These are phyloP conservation scores for Thermomyces lanuginosus DNA, from an alignment of 2,329 filamentous ascomycete species.

Conservation along the genomic window DNA sequence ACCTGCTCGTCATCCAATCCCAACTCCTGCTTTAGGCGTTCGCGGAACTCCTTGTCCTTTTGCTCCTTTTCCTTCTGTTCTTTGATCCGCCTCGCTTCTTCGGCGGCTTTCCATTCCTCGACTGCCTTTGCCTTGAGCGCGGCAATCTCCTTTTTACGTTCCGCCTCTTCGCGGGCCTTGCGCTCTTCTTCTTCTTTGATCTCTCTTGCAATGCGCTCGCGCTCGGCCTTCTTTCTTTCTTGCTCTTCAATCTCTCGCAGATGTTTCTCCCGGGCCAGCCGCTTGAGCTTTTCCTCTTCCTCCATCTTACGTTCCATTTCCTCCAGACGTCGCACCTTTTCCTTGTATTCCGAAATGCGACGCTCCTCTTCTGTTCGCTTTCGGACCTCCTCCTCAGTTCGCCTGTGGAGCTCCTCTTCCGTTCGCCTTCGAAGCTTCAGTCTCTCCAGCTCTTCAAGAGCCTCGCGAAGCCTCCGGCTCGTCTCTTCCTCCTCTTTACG, in stretches of 20 bases:
- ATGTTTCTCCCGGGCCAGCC: conserved; percentile 14
- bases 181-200: conserved; percentile 29
- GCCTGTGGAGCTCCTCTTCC: conserved; percentile 10
- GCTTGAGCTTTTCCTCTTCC: conserved; percentile 17
- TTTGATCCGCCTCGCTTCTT: conserved; percentile 32
- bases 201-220: conserved; percentile 24
- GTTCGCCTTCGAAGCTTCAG: conserved; percentile 30
- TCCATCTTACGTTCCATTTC: conserved; percentile 11
- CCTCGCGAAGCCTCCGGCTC: conserved; percentile 22
- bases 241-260: conserved; percentile 18
- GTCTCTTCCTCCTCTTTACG: too few relatives aligned
- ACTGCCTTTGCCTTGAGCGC: conserved; percentile 36
- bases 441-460: conserved; percentile 22
- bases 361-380: conserved; percentile 20
- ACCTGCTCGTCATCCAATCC: conserved; percentile 28
- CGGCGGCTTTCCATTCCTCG: conserved; percentile 36
- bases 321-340: conserved; percentile 10
- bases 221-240: conserved; percentile 29
- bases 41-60: conserved; percentile 35
- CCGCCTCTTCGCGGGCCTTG: conserved; percentile 19
- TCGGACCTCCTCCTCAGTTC: too few relatives aligned
- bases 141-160: conserved; percentile 17
- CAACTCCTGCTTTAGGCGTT: conserved; percentile 24
- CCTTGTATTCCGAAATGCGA: conserved; percentile 4
- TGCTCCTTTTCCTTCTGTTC: conserved; percentile 35